phyloP scores from a whole-genome alignment of 2,329 filamentous ascomycete genomes.

The Hypoxylon sp. region DNA sequence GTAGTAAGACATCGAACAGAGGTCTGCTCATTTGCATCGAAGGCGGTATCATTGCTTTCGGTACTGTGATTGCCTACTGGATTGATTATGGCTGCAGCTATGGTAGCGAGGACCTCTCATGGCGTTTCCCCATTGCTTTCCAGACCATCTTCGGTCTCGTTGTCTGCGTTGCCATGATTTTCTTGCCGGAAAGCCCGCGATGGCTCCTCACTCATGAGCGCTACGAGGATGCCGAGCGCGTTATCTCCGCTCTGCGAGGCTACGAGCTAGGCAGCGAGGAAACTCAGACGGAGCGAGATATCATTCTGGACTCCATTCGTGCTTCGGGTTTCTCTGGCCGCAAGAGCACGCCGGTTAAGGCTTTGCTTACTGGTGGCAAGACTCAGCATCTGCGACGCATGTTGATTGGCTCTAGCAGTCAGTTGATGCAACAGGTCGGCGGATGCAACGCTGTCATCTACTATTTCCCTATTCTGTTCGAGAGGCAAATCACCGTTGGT shows the following conservation, averaged over 20 bases:
- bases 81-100: conserved; percentile 65
- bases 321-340: conserved; percentile 64
- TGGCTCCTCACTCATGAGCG: conserved; percentile 65
- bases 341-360: conserved; percentile 65
- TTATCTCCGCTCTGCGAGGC: conserved; percentile 56
- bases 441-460: conserved; percentile 72
- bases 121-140: conserved; percentile 70
- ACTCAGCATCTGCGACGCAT: conserved; percentile 77
- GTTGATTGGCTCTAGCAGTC: conserved; percentile 70
- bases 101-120: conserved; percentile 62
- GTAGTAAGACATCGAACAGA: conserved; percentile 60
- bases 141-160: conserved; percentile 62
- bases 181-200: conserved; percentile 63
- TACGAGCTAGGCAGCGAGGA: conserved; percentile 67
- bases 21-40: conserved; percentile 62
- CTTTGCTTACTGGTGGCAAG: conserved; percentile 73
- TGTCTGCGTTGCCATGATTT: conserved; percentile 60
- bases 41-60: conserved; percentile 63
- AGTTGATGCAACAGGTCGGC: conserved; percentile 74
- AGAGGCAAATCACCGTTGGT: conserved; percentile 58
- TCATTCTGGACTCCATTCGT: conserved; percentile 74
- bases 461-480: conserved; percentile 73
- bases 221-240: conserved; percentile 59
- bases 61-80: conserved; percentile 63
- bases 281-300: conserved; percentile 70